Conservation (phyloP, 148 eudicot genomes). For the Camellia sinensis region DNA sequence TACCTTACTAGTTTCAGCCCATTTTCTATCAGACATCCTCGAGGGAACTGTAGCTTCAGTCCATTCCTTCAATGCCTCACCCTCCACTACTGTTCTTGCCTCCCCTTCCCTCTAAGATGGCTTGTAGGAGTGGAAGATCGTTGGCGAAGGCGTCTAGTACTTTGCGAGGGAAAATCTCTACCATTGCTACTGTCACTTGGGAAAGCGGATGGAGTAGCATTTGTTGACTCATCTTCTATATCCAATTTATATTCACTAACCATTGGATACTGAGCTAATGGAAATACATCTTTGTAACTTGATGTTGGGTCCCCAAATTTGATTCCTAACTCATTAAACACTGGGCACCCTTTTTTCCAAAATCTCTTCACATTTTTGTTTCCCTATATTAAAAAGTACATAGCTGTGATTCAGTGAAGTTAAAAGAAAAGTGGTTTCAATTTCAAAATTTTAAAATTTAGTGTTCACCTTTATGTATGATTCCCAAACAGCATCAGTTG, state of each 20-base stretch:
- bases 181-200: constrained; percentile 19
- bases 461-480: constrained; percentile 15
- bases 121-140: constrained; percentile 21
- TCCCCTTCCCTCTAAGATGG: constrained; percentile 18
- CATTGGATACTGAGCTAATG: constrained; percentile 14
- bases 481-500: constrained; percentile 24
- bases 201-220: constrained; percentile 20
- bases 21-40: constrained; percentile 3
- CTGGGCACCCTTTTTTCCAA: constrained; percentile 18
- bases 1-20: constrained; percentile 8
- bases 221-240: constrained; percentile 20
- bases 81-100: neutral
- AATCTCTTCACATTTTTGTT: constrained; percentile 21
- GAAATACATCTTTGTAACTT: constrained; percentile 14
- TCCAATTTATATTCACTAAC: constrained; percentile 9
- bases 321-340: constrained; percentile 18
- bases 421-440: neutral
- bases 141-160: neutral
- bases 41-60: constrained; percentile 16
- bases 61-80: constrained; percentile 9
- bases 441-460: neutral
- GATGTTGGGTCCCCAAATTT: constrained; percentile 15
- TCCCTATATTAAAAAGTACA: neutral
- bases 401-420: neutral
- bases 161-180: neutral